Evolutionary conservation across 1,139 yeast genomes (phyloP), one percentile per base, ranked within the genome.

Genomic region (Hemisphaericaspora subhashii): DNA sequence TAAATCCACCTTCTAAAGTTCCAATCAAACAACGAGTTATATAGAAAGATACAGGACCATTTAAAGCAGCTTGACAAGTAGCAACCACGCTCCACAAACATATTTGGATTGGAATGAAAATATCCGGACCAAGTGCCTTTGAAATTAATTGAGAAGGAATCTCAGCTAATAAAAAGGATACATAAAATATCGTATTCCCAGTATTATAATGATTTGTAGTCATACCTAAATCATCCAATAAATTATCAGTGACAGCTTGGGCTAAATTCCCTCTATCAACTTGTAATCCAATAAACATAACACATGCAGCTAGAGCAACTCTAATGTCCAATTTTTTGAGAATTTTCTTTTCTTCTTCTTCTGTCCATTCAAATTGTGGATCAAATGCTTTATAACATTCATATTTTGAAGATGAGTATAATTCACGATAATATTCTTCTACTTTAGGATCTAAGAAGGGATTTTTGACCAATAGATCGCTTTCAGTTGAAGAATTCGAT

Each of bases 301-400:
- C 31, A 40, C 62, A 62, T 11, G 62, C 61, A 44, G 56, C 54
- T 30, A 57, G 53, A 7, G 62, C 55, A 35, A 64, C 66, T 35
- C 58, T 47, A 42, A 48, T 46, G 41, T 64, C 60, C 21, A 58
- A 46, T 35, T 58, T 61, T 29, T 55, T 38, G 6, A 54, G 41
- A 12, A 63, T 40, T 32, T 47, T 54, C 38, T 52, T 52, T 41
- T 66, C 72, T 50, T 66, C 72, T 39, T 56, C 57, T 15, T 47
- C 43, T 4, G 63, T 57, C 72, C 72, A 66, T n/a, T 57, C 55
- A 36, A 60, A 57, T 1, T 54, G 53, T 1, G 72, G 71, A 46
- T 67, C 72, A 38, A 65, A 63, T 10, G 48, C 61, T 22, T 47
- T 49, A 27, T 60, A 53, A 45, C 72, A 59, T 44, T 66, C 72